phyloP scores from a whole-genome alignment of 2,329 filamentous ascomycete species.

The Alternaria solani region DNA sequence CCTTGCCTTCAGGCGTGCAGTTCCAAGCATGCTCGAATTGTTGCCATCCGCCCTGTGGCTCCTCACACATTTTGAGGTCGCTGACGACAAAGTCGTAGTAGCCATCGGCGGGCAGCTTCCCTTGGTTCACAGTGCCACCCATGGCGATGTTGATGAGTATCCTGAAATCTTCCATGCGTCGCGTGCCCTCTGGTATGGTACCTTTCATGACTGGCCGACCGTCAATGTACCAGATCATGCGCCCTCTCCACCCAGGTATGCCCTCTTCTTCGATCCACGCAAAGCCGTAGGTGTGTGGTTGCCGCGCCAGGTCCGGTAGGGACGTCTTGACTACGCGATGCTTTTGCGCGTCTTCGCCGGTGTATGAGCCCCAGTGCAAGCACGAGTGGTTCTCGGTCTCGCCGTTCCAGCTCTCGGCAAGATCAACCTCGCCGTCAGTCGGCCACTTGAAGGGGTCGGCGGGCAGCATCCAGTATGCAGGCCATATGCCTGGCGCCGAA shows the following conservation, averaged over 20 bases:
- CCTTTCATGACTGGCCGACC: constrained; percentile 66
- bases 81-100: constrained; percentile 66
- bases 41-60: constrained; percentile 64
- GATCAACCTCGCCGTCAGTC: constrained; percentile 67
- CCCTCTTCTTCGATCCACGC: constrained; percentile 62
- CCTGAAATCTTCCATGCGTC: constrained; percentile 64
- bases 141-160: constrained; percentile 69
- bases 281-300: constrained; percentile 63
- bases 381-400: constrained; percentile 64
- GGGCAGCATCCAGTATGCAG: constrained; percentile 68
- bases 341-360: constrained; percentile 63
- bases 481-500: constrained; percentile 66
- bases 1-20: constrained; percentile 43
- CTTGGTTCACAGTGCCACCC: constrained; percentile 67
- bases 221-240: constrained; percentile 68
- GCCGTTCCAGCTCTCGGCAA: constrained; percentile 69
- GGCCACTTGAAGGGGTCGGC: constrained; percentile 67
- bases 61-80: constrained; percentile 61
- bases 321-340: constrained; percentile 64
- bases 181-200: constrained; percentile 60
- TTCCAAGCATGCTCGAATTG: constrained; percentile 63
- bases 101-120: constrained; percentile 61
- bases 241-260: constrained; percentile 54
- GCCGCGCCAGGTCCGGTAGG: constrained; percentile 58
- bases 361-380: constrained; percentile 67